Conservation (phyloP, 2,329 filamentous ascomycete genomes). For the Parascedosporium putredinis region DNA sequence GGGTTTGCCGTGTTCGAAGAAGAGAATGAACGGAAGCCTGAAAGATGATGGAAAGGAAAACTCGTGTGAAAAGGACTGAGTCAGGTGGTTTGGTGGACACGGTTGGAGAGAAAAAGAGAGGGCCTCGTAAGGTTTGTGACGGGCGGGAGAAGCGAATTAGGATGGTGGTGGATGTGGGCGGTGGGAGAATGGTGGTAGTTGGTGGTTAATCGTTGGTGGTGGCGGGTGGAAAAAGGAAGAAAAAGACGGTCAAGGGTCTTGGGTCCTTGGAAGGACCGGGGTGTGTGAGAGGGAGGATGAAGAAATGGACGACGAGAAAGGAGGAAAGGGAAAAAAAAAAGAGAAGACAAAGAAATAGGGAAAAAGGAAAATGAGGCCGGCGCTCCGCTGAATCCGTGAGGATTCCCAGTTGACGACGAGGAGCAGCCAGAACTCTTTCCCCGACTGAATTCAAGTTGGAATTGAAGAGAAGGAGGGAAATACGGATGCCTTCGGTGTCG, state of each 20-base stretch:
- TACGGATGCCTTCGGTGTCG: background rate
- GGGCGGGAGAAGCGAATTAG: background rate
- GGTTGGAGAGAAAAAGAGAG: background rate
- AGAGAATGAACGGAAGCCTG: too few species aligned
- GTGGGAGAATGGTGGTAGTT: too few species aligned
- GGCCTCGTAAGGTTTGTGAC: background rate
- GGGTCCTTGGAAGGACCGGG: background rate
- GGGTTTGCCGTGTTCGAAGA: too few species aligned
- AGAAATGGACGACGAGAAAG: background rate
- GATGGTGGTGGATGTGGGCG: background rate
- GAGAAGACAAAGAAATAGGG: background rate
- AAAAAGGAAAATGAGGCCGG: background rate
- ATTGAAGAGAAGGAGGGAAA: background rate
- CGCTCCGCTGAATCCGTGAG: conserved; percentile 2
- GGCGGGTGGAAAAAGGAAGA: background rate
- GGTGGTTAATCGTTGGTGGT: too few species aligned
- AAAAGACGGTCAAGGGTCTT: conserved; percentile 5
- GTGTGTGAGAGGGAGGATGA: background rate
- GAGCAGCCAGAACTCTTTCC: background rate
- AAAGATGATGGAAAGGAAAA: too few species aligned
- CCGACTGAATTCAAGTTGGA: conserved; percentile 1
- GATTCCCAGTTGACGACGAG: background rate
- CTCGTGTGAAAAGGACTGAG: too few species aligned
- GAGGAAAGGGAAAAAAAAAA: background rate
- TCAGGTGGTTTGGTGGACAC: background rate